Evolutionary conservation across 2,329 filamentous ascomycete species (phyloP).

Genomic region (Nemania sp.): DNA sequence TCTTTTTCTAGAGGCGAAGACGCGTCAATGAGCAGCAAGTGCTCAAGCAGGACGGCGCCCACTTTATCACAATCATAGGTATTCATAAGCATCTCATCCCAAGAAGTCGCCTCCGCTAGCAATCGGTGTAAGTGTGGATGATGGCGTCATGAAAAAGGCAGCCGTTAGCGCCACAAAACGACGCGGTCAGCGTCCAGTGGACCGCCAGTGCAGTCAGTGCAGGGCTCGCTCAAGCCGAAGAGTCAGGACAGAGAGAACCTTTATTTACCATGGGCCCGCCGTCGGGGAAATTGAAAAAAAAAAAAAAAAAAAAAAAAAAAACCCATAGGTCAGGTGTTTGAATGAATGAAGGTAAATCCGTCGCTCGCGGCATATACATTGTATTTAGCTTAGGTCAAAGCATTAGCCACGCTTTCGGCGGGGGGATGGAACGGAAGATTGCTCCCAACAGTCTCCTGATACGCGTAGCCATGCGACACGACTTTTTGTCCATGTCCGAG

Average conservation of each 20-base stretch:
- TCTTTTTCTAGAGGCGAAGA: background rate
- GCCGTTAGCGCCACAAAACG: constrained; percentile 22
- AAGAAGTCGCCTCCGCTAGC: constrained; percentile 62
- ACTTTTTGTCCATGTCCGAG: constrained; percentile 44
- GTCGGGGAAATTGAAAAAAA: background rate
- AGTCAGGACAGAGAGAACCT: no score
- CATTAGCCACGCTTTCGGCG: no score
- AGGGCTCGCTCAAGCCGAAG: constrained; percentile 41
- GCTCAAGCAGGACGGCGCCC: background rate
- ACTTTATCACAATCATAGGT: no score
- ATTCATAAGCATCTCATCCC: constrained; percentile 52
- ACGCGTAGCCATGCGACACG: constrained; percentile 42
- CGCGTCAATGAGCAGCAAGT: background rate
- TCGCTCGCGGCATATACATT: no score
- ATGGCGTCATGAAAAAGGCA: constrained; percentile 61
- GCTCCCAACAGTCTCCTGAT: constrained; percentile 27
- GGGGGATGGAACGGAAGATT: no score
- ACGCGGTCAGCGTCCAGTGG: constrained; percentile 27
- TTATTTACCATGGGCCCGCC: no score
- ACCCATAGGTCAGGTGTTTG: no score
- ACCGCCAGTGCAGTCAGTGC: constrained; percentile 48
- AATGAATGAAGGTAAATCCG: no score
- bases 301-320: no score
- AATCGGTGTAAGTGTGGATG: constrained; percentile 70
- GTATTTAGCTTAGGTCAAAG: no score